phyloP scores from a whole-genome alignment of 257 asterid species.

The Solanum ahanhuiri region DNA sequence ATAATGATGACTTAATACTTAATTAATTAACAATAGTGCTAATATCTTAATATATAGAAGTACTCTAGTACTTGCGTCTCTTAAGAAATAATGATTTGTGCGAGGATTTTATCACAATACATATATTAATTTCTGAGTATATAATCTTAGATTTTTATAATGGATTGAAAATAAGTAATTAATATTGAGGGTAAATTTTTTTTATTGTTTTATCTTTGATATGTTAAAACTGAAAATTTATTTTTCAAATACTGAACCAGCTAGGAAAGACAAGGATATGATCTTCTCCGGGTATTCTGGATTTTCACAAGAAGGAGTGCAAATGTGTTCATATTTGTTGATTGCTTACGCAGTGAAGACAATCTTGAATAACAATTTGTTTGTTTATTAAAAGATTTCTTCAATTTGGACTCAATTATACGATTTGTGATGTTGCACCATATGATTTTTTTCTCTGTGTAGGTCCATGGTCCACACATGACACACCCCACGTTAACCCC shows the following conservation, averaged over 20 bases:
- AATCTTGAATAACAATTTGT: not conserved
- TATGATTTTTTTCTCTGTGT: not conserved
- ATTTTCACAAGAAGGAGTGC: not conserved
- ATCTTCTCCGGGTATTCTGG: not conserved
- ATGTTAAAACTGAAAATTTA: not conserved
- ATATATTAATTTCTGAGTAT: not conserved
- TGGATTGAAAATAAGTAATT: no score
- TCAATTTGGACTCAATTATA: not conserved
- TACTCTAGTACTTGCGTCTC: no score
- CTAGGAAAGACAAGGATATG: not conserved
- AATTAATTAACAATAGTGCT: not conserved
- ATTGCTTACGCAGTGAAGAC: not conserved
- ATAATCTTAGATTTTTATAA: no score
- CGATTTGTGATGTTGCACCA: not conserved
- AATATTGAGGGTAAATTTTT: not conserved
- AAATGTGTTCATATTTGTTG: not conserved
- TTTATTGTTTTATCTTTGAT: not conserved
- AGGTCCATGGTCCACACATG: not conserved
- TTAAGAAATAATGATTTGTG: not conserved
- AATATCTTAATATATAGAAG: not conserved
- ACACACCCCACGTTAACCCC: not conserved
- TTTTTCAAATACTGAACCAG: not conserved
- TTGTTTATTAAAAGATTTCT: not conserved
- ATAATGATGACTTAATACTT: no score
- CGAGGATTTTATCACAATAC: not conserved